Evolutionary conservation across 441 rosid genomes (phyloP).

Genomic region (California macrophylla): DNA sequence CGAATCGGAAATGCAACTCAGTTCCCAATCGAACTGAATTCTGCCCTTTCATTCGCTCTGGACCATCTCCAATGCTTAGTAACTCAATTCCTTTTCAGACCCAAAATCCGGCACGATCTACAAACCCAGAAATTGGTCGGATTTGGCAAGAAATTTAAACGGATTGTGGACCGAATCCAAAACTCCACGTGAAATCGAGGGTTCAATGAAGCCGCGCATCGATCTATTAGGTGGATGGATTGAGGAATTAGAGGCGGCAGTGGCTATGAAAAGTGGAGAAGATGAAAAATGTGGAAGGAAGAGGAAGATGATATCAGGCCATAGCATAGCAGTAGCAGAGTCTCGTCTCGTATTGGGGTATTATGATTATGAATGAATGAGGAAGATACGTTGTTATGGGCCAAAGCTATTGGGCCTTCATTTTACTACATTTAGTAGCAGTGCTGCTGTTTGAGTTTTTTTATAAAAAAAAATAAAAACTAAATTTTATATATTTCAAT

Average conservation of each 20-base stretch:
- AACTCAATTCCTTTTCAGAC: not conserved
- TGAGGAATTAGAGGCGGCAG: not conserved
- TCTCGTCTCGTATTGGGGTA: not conserved
- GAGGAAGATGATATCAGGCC: constrained; percentile 1
- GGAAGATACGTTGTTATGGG: not conserved
- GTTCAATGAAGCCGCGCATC: not conserved
- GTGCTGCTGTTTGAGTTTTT: no score
- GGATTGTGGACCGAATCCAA: not conserved
- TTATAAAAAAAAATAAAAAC: no score
- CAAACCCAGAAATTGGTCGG: not conserved
- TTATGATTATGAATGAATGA: not conserved
- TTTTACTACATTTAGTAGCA: no score
- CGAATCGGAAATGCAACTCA: not conserved
- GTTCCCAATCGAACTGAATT: not conserved
- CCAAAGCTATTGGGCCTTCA: not conserved
- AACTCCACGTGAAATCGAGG: not conserved
- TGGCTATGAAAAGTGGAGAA: not conserved
- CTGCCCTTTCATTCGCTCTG: not conserved
- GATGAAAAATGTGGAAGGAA: not conserved
- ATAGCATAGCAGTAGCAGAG: not conserved
- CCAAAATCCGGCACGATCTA: not conserved
- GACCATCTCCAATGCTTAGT: not conserved
- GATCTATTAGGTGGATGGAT: not conserved
- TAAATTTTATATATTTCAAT: no score
- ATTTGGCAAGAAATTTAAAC: not conserved